These are phyloP conservation scores for Clonostachys rosea DNA, from an alignment of 2,329 filamentous ascomycete genomes.

Conservation along the genomic window DNA sequence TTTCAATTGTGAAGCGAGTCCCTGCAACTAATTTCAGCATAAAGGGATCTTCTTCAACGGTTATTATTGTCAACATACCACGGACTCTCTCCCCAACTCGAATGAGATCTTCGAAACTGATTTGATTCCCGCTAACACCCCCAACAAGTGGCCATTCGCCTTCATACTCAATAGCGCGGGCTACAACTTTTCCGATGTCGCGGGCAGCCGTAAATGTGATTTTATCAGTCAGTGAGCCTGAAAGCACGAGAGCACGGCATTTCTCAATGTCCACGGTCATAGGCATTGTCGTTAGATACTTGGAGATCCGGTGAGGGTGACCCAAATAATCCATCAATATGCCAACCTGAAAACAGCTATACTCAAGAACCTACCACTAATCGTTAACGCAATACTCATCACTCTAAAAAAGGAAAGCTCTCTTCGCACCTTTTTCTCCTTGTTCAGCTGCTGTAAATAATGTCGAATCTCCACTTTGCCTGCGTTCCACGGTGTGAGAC, in stretches of 20 bases:
- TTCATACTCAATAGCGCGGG: constrained; percentile 33
- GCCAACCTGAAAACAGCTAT: constrained; percentile 50
- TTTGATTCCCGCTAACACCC: constrained; percentile 30
- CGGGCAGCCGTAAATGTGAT: constrained; percentile 37
- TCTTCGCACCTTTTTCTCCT: constrained; percentile 26
- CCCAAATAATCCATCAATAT: constrained; percentile 51
- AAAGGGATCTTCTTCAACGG: too few species aligned
- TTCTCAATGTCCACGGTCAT: constrained; percentile 30
- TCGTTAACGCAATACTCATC: too few species aligned
- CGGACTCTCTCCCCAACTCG: constrained; percentile 31
- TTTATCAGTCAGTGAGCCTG: constrained; percentile 31
- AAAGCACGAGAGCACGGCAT: constrained; percentile 32
- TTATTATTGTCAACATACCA: constrained; percentile 16
- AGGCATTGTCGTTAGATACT: constrained; percentile 31
- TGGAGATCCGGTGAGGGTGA: constrained; percentile 38
- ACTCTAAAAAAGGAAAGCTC: too few species aligned
- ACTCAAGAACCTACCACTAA: constrained; percentile 41
- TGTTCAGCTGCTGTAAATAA: constrained; percentile 48
- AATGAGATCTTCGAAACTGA: constrained; percentile 28
- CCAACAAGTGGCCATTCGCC: constrained; percentile 34
- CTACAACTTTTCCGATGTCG: constrained; percentile 34
- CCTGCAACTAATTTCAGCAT: constrained; percentile 4
- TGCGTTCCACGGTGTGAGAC: constrained; percentile 36
- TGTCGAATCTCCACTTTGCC: constrained; percentile 40
- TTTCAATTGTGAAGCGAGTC: constrained; percentile 10